Conservation (phyloP, 1,139 yeast genomes). For the Kodamaea derodonti region DNA sequence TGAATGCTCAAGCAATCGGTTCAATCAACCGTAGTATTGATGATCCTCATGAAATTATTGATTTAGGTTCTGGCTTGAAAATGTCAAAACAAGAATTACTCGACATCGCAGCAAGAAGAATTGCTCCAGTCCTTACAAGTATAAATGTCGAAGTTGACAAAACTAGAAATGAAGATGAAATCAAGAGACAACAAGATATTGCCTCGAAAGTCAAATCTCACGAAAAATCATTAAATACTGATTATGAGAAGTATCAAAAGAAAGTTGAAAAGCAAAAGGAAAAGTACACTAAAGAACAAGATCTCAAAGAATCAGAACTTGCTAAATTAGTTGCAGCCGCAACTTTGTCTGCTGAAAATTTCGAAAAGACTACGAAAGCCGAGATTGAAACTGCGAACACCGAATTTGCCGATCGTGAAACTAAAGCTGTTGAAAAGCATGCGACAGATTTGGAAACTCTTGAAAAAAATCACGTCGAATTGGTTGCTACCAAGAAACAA, state of each 20-base stretch:
- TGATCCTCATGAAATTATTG: slow-evolving; percentile 48
- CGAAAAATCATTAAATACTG: slow-evolving; percentile 39
- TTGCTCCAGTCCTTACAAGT: slow-evolving; percentile 50
- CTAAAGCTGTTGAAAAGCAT: slow-evolving; percentile 46
- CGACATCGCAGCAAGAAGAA: slow-evolving; percentile 54
- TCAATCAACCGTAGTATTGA: slow-evolving; percentile 44
- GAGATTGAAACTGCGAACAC: slow-evolving; percentile 45
- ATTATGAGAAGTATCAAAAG: slow-evolving; percentile 38
- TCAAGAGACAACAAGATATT: slow-evolving; percentile 39
- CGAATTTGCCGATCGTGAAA: slow-evolving; percentile 46
- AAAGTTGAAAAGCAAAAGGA: slow-evolving; percentile 40
- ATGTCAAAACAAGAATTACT: slow-evolving; percentile 54
- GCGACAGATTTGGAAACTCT: slow-evolving; percentile 43
- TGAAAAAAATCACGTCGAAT: slow-evolving; percentile 42
- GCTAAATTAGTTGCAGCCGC: slow-evolving; percentile 29
- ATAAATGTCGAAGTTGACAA: slow-evolving; percentile 50
- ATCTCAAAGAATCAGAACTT: slow-evolving; percentile 31
- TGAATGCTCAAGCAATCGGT: slow-evolving; percentile 46
- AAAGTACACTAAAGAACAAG: slow-evolving; percentile 39
- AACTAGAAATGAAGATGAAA: slow-evolving; percentile 45
- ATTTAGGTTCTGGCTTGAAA: slow-evolving; percentile 53
- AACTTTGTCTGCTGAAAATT: slow-evolving; percentile 30
- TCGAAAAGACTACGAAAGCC: slow-evolving; percentile 35
- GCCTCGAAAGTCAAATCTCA: slow-evolving; percentile 38
- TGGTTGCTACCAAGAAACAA: slow-evolving; percentile 45